A percentile compares a stretch with the other conserved stretches of the same genome.
Evolutionary conservation across 2,329 filamentous ascomycete species (phyloP).

Genomic region (Mariannaea sp.): DNA sequence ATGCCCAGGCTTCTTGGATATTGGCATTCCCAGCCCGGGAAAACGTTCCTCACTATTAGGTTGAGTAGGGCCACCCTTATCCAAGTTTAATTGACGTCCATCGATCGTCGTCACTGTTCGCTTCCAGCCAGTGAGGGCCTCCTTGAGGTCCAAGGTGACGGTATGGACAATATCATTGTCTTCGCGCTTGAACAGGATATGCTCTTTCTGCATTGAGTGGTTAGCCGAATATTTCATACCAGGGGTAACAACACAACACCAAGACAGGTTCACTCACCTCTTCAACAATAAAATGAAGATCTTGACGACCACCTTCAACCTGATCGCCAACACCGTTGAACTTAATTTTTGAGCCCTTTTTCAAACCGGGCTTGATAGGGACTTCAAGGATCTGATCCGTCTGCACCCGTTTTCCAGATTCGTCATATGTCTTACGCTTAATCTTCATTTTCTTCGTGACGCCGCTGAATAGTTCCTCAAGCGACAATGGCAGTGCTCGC

Average conservation of each 20-base stretch:
- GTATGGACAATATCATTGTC: slow-evolving; percentile 84
- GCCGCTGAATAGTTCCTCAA: slow-evolving; percentile 89
- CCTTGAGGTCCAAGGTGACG: slow-evolving; percentile 85
- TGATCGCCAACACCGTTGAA: slow-evolving; percentile 98
- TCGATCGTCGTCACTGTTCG: slow-evolving; percentile 94
- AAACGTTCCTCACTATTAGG: slow-evolving; percentile 82
- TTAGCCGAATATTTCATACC: slow-evolving; percentile 45
- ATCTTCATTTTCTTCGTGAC: slow-evolving; percentile 98
- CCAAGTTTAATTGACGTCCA: slow-evolving; percentile 79
- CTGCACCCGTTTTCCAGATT: slow-evolving; percentile 79
- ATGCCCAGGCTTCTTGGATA: slow-evolving; percentile 84
- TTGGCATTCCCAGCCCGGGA: slow-evolving; percentile 89
- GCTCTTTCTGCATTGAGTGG: slow-evolving; percentile 70
- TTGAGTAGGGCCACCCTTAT: slow-evolving; percentile 82
- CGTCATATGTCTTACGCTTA: slow-evolving; percentile 93
- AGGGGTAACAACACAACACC: too few relatives aligned
- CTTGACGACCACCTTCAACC: slow-evolving; percentile 93
- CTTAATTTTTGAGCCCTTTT: slow-evolving; percentile 98
- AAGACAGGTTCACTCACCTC: slow-evolving; percentile 66
- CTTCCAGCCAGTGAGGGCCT: slow-evolving; percentile 92
- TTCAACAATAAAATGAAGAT: slow-evolving; percentile 91
- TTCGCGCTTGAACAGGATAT: slow-evolving; percentile 82
- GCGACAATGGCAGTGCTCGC: slow-evolving; percentile 74
- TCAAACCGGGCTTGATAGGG: slow-evolving; percentile 92
- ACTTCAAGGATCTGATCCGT: slow-evolving; percentile 93